Base-by-base conservation (phyloP, 2,329 filamentous ascomycete genomes). In the Drechslerella dactyloides region DNA sequence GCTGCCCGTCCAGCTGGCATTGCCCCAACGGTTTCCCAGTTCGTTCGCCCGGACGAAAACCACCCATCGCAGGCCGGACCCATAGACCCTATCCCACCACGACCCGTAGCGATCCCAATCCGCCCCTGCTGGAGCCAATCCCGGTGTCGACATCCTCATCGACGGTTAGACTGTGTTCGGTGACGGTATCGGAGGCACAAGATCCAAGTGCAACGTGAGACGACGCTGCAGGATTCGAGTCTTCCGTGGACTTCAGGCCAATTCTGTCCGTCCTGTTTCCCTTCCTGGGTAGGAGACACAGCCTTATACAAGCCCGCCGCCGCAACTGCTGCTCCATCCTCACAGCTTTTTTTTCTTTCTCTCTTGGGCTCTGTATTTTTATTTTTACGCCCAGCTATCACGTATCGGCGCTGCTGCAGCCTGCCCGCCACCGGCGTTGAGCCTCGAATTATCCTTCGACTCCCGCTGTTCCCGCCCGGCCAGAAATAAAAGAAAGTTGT, bases 121-220 rank as follows among this genome's bases (percentile, higher is more conserved):
- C 4, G 19, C 46, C 46, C 23, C 11, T 2, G 17, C 19, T 7
- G 46, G 23, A 13, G 46, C 23, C 17, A 51, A 51, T 51, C 46
- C 23, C 15, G 46, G 19, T 7, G 27, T 33, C 27, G 11, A 13
- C 7, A 23, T 51, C 23, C 19, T 17, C 23, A 42, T 42, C 37
- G 11, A 42, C 37, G 37, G 15, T 23, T 51, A 27, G 11, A 51
- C 11, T 17, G 54, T 57, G 24, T 19, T 52, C 44, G 21, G 48
- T 52, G 55, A 33, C 61, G 60, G 7, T 17, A 53, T 58, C 48
- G 40, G 23, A 54, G 58, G 53, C 65, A 69, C 65, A 69, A 40
- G 58, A 62, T 50, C 58, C 59, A 46, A 48, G 59, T 70, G 50
- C 66, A 51, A 70, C 59, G 59, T 64, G 35, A 30, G 65, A 69